Evolutionary conservation across 2,329 filamentous ascomycete genomes (phyloP).

Genomic region (Fusarium udum): DNA sequence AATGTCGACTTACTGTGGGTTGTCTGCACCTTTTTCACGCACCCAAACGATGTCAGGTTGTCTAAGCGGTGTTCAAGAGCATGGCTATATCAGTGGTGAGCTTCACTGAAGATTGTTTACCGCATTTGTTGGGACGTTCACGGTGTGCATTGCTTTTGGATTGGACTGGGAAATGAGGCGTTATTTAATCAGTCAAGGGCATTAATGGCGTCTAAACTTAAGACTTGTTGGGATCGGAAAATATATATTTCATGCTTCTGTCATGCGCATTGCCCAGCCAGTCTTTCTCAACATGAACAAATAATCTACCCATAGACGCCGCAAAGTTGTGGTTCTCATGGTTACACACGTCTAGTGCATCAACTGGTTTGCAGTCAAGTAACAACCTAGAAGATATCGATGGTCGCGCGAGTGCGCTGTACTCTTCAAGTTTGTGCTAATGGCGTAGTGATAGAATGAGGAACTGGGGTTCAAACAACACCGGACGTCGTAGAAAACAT

Average conservation of each 20-base stretch:
- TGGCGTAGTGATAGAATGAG: neutral
- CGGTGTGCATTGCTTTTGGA: slow-evolving; percentile 12
- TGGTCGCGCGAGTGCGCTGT: neutral
- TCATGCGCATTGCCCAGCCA: neutral
- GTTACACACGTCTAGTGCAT: neutral
- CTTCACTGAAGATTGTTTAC: neutral
- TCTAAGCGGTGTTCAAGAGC: neutral
- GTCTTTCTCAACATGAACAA: neutral
- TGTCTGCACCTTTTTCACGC: neutral
- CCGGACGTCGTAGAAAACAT: neutral
- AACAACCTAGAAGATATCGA: neutral
- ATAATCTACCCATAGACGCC: neutral
- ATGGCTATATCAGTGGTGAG: neutral
- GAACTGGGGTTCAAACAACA: neutral
- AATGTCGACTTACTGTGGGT: neutral
- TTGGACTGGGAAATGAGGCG: slow-evolving; percentile 15
- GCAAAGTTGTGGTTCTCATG: slow-evolving; percentile 24
- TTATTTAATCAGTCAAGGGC: slow-evolving; percentile 16
- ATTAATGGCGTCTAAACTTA: slow-evolving; percentile 23
- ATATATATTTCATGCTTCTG: slow-evolving; percentile 4
- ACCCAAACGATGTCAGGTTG: neutral
- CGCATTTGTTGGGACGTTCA: neutral
- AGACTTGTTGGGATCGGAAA: slow-evolving; percentile 22
- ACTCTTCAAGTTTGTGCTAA: neutral
- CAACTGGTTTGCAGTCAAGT: neutral